A percentile compares a stretch with the other conserved stretches of the same genome.
These are phyloP conservation scores for Euphrasia confusa DNA, from an alignment of 257 asterid genomes.

Conservation along the genomic window DNA sequence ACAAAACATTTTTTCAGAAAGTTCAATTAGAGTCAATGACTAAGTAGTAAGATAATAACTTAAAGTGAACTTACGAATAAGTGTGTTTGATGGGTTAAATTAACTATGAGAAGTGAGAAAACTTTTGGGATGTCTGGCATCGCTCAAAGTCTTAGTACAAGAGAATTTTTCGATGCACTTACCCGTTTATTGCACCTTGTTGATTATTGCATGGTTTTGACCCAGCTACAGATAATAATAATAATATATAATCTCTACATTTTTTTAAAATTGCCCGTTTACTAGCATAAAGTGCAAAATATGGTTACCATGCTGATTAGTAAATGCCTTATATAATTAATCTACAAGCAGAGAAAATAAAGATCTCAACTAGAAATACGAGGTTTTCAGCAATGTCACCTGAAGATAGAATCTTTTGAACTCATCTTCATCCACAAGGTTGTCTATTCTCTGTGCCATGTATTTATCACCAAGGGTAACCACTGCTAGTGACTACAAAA, in stretches of 20 bases:
- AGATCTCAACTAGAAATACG: conserved; percentile 20
- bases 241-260: conserved; percentile 1
- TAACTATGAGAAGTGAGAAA: conserved; percentile 5
- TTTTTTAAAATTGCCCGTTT: neutral
- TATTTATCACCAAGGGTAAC: conserved; percentile 93
- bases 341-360: neutral
- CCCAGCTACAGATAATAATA: neutral
- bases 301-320: neutral
- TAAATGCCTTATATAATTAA: neutral
- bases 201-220: neutral
- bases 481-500: conserved; percentile 75
- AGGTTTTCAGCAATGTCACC: conserved; percentile 39
- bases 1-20: neutral
- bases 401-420: conserved; percentile 97
- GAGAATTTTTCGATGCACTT: conserved; percentile 15
- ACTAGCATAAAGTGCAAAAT: neutral
- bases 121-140: neutral
- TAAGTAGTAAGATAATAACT: conserved; percentile 11
- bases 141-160: neutral
- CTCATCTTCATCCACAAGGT: conserved; percentile 91
- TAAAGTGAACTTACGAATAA: conserved; percentile 3
- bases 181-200: neutral
- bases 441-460: conserved; percentile 94
- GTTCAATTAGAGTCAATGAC: neutral
- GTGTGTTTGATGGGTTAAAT: conserved; percentile 6